phyloP scores from a whole-genome alignment of 2,329 filamentous ascomycete genomes.

The Berkeleyomyces rouxiae region DNA sequence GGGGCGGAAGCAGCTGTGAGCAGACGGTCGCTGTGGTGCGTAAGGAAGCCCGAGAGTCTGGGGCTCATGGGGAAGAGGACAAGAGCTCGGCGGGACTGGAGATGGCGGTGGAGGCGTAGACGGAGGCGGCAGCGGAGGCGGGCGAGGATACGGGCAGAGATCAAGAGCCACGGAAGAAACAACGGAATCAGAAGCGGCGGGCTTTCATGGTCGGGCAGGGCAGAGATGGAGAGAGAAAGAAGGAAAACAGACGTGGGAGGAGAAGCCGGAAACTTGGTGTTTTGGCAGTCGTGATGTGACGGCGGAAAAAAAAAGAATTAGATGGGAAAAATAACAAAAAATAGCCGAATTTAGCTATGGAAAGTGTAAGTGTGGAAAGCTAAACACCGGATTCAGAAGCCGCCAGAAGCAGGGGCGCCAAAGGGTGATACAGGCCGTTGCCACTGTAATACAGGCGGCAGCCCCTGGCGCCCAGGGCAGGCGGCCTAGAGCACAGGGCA shows the following conservation, averaged over 20 bases:
- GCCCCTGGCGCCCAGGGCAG: too few relatives aligned
- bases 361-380: not conserved
- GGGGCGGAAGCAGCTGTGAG: not conserved
- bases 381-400: too few relatives aligned
- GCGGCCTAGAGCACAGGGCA: too few relatives aligned
- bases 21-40: not conserved
- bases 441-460: too few relatives aligned
- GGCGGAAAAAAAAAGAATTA: slow-evolving; percentile 13
- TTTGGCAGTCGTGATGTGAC: too few relatives aligned
- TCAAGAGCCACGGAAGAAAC: too few relatives aligned
- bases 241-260: not conserved
- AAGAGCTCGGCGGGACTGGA: not conserved
- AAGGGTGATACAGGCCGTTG: too few relatives aligned
- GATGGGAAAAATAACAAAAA: not conserved
- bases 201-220: too few relatives aligned
- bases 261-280: slow-evolving; percentile 10
- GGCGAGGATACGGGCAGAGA: too few relatives aligned
- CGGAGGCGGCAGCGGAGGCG: not conserved
- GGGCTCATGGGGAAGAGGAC: not conserved
- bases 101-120: not conserved
- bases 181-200: not conserved
- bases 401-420: too few relatives aligned
- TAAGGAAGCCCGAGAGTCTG: not conserved
- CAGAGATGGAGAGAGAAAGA: not conserved
- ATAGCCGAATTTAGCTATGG: slow-evolving; percentile 14